Evolutionary conservation across 2,329 filamentous ascomycete genomes (phyloP).

Genomic region (Corynespora cassiicola): DNA sequence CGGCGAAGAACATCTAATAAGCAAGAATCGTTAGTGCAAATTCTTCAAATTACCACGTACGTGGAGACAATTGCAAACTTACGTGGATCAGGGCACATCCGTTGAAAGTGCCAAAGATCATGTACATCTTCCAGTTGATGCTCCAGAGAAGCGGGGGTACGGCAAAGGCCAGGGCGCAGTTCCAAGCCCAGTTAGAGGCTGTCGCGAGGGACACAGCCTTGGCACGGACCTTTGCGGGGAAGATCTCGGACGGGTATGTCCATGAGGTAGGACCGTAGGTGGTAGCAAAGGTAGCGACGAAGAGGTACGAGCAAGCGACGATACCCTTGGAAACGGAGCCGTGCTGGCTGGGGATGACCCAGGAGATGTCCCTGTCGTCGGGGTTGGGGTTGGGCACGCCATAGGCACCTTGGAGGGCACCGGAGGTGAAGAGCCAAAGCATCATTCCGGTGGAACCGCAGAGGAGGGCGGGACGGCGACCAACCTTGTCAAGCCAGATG

Average conservation of each 20-base stretch:
- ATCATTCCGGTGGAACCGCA: constrained; percentile 65
- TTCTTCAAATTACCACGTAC: neutral
- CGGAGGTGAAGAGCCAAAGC: constrained; percentile 65
- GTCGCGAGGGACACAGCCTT: constrained; percentile 49
- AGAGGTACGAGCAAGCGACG: constrained; percentile 52
- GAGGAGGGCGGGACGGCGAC: constrained; percentile 64
- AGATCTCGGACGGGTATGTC: constrained; percentile 49
- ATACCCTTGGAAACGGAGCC: constrained; percentile 62
- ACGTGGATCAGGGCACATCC: constrained; percentile 43
- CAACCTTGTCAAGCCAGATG: constrained; percentile 64
- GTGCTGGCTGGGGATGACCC: constrained; percentile 61
- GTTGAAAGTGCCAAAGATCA: constrained; percentile 49
- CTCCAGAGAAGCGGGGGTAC: constrained; percentile 48
- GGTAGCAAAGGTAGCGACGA: constrained; percentile 52
- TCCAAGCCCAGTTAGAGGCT: constrained; percentile 48
- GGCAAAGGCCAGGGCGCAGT: constrained; percentile 49
- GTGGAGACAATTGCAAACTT: constrained; percentile 3
- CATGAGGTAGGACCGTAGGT: constrained; percentile 48
- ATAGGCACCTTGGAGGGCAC: constrained; percentile 65
- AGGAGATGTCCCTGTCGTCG: constrained; percentile 57
- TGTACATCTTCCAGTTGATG: constrained; percentile 53
- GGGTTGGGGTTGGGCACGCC: constrained; percentile 50
- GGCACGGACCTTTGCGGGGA: constrained; percentile 48
- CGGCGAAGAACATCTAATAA: constrained; percentile 42
- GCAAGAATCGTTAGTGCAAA: neutral